Base-by-base conservation (phyloP, 108 stramenopile genomes). In the Nannochloropsis salina region DNA sequence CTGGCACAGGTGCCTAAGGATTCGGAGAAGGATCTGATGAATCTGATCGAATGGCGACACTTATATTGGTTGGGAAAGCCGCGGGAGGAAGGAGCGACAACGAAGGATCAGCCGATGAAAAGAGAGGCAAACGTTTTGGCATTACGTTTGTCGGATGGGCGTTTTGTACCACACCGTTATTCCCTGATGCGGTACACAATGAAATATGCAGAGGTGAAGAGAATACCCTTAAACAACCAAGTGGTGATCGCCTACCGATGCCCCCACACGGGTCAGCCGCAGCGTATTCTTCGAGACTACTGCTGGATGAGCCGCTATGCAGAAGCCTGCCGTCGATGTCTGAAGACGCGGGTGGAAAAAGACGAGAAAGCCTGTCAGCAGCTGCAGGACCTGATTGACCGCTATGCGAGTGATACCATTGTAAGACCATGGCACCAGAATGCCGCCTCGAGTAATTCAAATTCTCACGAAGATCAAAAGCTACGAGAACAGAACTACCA, bases 141-240 rank as follows among this genome's bases (percentile, higher is more conserved):
- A 2, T 74, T 74, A 6, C 15, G 61, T 15, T n/a, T 74, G 61
- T 74, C 61, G 61, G 61, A 74, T n/a, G 61, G 61, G 6, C 61
- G 61, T 3, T 74, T 74, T 74, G 61, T 74, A 4, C 61, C 61
- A 6, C 61, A 74, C n/a, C 15, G 61, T n/a, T 74, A 74, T 6
- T 74, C 61, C 3, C n/a, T 74, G 61, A 74, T 74, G 61, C 61
- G 61, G 61, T 74, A 74, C n/a, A 74, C 61, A n/a, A 74, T 74
- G 61, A 74, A 8, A 74, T 74, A 74, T 74, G 61, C 61, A 3
- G 61, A 74, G 61, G 61, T n/a, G n/a, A 74, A 74, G 61, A 74
- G n/a, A n/a, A 74, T 74, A n/a, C 61, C 61, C 20, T 74, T 74
- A n/a, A 74, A 74, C 61, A 74, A 74, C 61, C 61, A 74, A n/a